Evolutionary conservation across 768 basidiomycete species (phyloP), one percentile per base, ranked within the genome.

Genomic region (Rubroboletus pulcherrimus): DNA sequence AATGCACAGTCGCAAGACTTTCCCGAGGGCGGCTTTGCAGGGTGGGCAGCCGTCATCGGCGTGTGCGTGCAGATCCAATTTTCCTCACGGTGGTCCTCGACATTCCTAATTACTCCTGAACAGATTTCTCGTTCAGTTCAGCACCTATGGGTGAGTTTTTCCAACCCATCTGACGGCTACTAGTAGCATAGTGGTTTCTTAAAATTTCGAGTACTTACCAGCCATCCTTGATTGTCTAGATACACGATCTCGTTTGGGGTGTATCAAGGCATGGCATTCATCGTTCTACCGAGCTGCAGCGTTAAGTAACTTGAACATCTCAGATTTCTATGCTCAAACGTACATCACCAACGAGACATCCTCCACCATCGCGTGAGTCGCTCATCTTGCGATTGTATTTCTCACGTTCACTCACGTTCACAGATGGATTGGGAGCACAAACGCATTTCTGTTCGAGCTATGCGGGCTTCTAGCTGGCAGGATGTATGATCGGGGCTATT

Each of bases 401-500:
- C 14, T n/a, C 26, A 19, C 5, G 30, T 58, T 53, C 34, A 59
- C 19, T 33, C 29, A 30, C 15, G 11, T 15, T 38, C 49, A 39
- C 45, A 75, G 72, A 34, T 77, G 72, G 73, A 75, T 84, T 31
- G 83, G 82, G 10, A 79, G 81, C 33, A 67, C 74, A 9, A 80
- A 84, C 50, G 66, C 81, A 10, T 75, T 78, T 51, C 66, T 83
- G 17, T 68, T 77, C 19, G 66, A 82, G 35, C 71, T 76, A 2
- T 69, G 71, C 38, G 80, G 81, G 1, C 64, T 81, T 29, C 49
- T 78, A 42, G 71, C 75, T 4, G 83, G 83, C 12, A 72, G 77
- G 45, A 65, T 76, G 7, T 81, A 80, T 59, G 83, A 84, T 48
- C 72, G 72, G 21, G 82, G 83, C 49, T 78, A 81, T 64, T 81